These are phyloP conservation scores for Fusarium sp. DNA, from an alignment of 2,329 filamentous ascomycete species.

Conservation along the genomic window DNA sequence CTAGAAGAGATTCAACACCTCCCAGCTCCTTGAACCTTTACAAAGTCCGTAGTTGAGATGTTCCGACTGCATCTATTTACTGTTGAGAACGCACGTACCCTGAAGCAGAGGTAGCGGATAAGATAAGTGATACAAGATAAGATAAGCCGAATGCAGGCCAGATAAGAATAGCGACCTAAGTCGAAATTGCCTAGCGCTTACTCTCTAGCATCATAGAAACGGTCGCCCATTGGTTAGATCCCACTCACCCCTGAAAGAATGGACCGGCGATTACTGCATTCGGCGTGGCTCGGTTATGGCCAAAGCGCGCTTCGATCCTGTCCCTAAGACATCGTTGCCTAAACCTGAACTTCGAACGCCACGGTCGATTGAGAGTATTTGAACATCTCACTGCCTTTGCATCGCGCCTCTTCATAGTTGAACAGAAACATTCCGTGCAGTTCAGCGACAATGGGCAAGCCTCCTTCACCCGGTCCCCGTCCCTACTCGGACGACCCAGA, in stretches of 20 bases:
- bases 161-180: not conserved
- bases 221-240: accelerated
- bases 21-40: too few species aligned
- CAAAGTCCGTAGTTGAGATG: too few species aligned
- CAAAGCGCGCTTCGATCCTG: not conserved
- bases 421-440: too few species aligned
- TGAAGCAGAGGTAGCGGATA: not conserved
- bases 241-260: not conserved
- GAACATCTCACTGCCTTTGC: accelerated
- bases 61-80: too few species aligned
- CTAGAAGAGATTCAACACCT: too few species aligned
- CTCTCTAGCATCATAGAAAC: accelerated
- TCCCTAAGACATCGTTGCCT: not conserved
- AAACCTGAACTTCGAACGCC: not conserved
- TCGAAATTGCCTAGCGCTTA: not conserved
- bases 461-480: not conserved
- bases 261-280: slow-evolving; percentile 11
- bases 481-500: slow-evolving; percentile 36
- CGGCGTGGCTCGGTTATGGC: not conserved
- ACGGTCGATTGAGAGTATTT: not conserved
- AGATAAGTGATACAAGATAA: not conserved
- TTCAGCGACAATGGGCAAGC: slow-evolving; percentile 8
- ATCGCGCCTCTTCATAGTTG: too few species aligned
- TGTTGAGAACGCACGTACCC: not conserved
- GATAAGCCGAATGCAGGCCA: not conserved